A percentile compares a stretch with the other conserved stretches of the same genome.
Evolutionary conservation across 331 rosid genomes (phyloP).

Genomic region (Prunus yedoensis): DNA sequence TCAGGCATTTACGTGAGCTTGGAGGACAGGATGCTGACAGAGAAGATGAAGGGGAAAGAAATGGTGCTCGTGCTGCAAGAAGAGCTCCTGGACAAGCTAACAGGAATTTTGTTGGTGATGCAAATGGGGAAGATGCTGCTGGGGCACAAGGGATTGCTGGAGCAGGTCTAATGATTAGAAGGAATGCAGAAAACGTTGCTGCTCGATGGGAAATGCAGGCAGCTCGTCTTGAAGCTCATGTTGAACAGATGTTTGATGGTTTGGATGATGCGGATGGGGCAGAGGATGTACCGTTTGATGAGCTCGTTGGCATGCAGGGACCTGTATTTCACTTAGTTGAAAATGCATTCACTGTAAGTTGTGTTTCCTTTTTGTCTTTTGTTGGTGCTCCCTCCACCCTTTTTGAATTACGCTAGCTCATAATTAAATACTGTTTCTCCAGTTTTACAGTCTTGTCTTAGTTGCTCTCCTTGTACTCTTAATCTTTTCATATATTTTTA

Average conservation of each 20-base stretch:
- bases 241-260: slow-evolving; percentile 99
- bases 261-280: slow-evolving; percentile 98
- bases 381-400: neutral
- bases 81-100: slow-evolving; percentile 90
- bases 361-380: neutral
- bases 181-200: slow-evolving; percentile 97
- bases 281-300: slow-evolving; percentile 99
- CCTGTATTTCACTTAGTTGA: slow-evolving; percentile 99
- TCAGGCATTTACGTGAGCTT: slow-evolving; percentile 93
- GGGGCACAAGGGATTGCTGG: slow-evolving; percentile 92
- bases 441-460: neutral
- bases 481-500: neutral
- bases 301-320: slow-evolving; percentile 99
- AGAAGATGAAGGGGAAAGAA: slow-evolving; percentile 93
- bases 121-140: slow-evolving; percentile 79
- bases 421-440: neutral
- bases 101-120: slow-evolving; percentile 75
- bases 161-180: slow-evolving; percentile 87
- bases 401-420: neutral
- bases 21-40: slow-evolving; percentile 96
- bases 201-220: slow-evolving; percentile 99
- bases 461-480: neutral
- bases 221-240: slow-evolving; percentile 98
- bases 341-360: slow-evolving; percentile 95
- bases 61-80: slow-evolving; percentile 88